Base-by-base conservation (phyloP, 768 basidiomycete species). In the Psilocybe subaeruginosa region DNA sequence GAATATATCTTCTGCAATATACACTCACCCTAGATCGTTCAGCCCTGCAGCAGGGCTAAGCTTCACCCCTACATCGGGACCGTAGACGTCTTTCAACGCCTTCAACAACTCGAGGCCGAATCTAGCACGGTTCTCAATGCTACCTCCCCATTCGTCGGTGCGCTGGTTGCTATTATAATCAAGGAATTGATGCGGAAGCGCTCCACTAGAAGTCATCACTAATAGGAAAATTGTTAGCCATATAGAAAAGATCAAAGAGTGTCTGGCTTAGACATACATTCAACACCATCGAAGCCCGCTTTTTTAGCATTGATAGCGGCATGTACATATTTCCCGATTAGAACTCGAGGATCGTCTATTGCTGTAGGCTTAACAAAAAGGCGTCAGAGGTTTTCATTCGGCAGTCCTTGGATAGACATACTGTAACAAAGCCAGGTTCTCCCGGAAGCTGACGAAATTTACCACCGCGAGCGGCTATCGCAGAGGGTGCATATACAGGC, bases 111-210 rank as follows among this genome's bases (percentile, higher is more conserved):
- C 82, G 3, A 85, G 74, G 0, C 74, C 76, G 68, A 89, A 87
- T 5, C 83, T 74, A 1, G 78, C 70, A 17, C 87, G 79, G 68
- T 86, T 86, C 69, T 85, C 83, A 43, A 82, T 61, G 46, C 80
- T 81, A 3, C 87, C 88, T 6, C 88, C 88, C 76, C 83, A 90
- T 61, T 79, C 70, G 71, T 87, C 87, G 11, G 80, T 84, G 27
- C 85, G 80, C 47, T 68, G 64, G 56, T 87, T 87, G 27, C 78
- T 69, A 5, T 67, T 75, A 37, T 66, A 70, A 61, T 86, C 81
- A n/a, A 84, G 70, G 75, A 87, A 85, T 61, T 87, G 83, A 61
- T 78, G 70, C 31, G 80, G 56, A 8, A 83, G 70, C 57, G 79
- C 81, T 1, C 82, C 82, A 54, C 75, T 76, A 17, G 80, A 78